Base-by-base conservation (phyloP, 2,329 filamentous ascomycete genomes). In the Botrytis byssoidea region DNA sequence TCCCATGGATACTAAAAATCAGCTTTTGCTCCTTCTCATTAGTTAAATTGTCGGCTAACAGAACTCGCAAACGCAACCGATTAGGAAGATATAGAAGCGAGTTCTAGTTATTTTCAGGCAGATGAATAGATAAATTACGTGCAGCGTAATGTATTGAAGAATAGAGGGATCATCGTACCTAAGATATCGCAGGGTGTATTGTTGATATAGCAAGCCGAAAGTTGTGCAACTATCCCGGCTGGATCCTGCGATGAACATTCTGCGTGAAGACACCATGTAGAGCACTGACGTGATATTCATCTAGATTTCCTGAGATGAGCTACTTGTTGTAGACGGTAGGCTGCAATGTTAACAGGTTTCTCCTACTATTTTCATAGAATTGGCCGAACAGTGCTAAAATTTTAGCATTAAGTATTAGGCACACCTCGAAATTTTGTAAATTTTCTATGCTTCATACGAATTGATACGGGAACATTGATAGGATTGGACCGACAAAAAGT, bases 91-190 rank as follows among this genome's bases (percentile, higher is more conserved):
- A 55, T 29, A 8, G 7, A n/a, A 3, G 6, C n/a, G 3, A 55
- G 0, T 18, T 3, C 0, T 4, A 16, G 7, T 6, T n/a, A 6
- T 8, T 29, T 3, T 0, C 29, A n/a, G 51, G 14, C n/a, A 18
- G 5, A 16, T 18, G 29, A 14, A 16, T n/a, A 55, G 2, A 16
- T 55, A 3, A 29, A 0, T 29, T 18, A 5, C n/a, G 51, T 18
- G 0, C 14, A 29, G 12, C 3, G 1, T 55, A 2, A 55, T 55
- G n/a, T 2, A 55, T 8, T 29, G 5, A 29, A 16, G 1, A 29
- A 29, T n/a, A 55, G 14, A 35, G 32, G 32, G 32, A 32, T 32
- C 32, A 32, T 32, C 32, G 32, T 32, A 32, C 32, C 32, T 3
- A 35, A 6, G 10, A 4, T n/a, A 16, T n/a, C 5, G 6, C 3